Base-by-base conservation (phyloP, 1,284 basidiomycete species). In the Ceratobasidium sp. region DNA sequence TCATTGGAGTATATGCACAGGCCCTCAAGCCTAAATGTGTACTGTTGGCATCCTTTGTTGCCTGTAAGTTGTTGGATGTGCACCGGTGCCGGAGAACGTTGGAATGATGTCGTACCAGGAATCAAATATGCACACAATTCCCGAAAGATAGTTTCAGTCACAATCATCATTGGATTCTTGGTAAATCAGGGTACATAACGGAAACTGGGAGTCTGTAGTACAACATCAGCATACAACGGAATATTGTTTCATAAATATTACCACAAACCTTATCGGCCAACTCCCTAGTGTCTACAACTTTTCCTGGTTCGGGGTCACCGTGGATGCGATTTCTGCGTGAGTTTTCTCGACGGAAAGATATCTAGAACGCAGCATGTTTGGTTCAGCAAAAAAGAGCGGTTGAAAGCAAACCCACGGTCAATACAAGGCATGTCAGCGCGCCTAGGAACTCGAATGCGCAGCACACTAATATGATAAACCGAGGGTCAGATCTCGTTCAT, bases 371-470 rank as follows among this genome's bases (percentile, higher is more conserved):
- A 39, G n/a, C n/a, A n/a, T n/a, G n/a, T n/a, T n/a, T n/a, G n/a
- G n/a, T n/a, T n/a, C n/a, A n/a, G n/a, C n/a, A n/a, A n/a, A n/a
- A n/a, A n/a, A n/a, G n/a, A n/a, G n/a, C n/a, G n/a, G n/a, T n/a
- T n/a, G n/a, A n/a, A n/a, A n/a, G n/a, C n/a, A n/a, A n/a, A n/a
- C 67, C 39, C 28, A 70, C 67, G 26, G 67, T 70, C 53, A 70
- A 36, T 18, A 70, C 55, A 21, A 70, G 36, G 36, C 36, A 39
- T 14, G 36, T 39, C 8, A 39, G 36, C 36, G 36, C 36, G 36
- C 36, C 36, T 6, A 39, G 36, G 36, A 41, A 34, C 21, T 70
- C 67, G 36, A 70, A 70, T 48, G 28, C 53, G 28, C 67, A 70
- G 23, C 67, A 70, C 8, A 70, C 67, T 70, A 23, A 1, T 26